Conservation (phyloP, 208 protist species). For the Leptomonas pyrrhocoris region DNA sequence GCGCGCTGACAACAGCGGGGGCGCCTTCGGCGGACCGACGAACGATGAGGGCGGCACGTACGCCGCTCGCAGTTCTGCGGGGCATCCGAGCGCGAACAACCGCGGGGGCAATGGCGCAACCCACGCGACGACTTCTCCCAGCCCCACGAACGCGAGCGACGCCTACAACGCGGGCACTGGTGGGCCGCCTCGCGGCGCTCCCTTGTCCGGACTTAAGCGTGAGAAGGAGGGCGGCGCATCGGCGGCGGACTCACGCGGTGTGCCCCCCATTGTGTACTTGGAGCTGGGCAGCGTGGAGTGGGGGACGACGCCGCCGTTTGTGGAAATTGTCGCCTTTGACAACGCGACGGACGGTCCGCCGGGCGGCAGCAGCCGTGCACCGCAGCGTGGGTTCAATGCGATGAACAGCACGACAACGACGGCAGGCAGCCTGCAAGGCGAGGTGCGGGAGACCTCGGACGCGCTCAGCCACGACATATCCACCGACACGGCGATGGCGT, state of each 20-base stretch:
- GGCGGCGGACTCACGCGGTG: background rate
- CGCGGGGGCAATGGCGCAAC: no score
- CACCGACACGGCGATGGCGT: slow-evolving; percentile 2
- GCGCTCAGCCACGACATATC: slow-evolving; percentile 4
- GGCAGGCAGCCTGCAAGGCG: background rate
- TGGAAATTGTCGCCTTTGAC: slow-evolving; percentile 71
- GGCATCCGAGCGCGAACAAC: background rate
- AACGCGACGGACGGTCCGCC: slow-evolving; percentile 46
- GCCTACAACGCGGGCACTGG: background rate
- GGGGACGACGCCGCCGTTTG: slow-evolving; percentile 71
- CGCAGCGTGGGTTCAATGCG: slow-evolving; percentile 1
- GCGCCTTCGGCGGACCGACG: background rate
- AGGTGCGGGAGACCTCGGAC: slow-evolving; percentile 8
- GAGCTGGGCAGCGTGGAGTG: slow-evolving; percentile 63
- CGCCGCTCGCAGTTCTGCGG: background rate
- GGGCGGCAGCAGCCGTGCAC: slow-evolving; percentile 5
- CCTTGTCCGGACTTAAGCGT: background rate
- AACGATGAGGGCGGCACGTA: background rate
- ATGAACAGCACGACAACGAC: background rate
- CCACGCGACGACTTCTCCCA: background rate
- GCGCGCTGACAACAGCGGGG: background rate
- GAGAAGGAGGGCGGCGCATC: background rate
- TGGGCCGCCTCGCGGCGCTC: background rate
- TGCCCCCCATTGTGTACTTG: slow-evolving; percentile 53
- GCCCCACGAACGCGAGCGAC: background rate